Percentiles rank a stretch among this genome's conserved stretches.
Conservation (phyloP, 2,329 filamentous ascomycete genomes). For the Pseudohalonectria lignicola region DNA sequence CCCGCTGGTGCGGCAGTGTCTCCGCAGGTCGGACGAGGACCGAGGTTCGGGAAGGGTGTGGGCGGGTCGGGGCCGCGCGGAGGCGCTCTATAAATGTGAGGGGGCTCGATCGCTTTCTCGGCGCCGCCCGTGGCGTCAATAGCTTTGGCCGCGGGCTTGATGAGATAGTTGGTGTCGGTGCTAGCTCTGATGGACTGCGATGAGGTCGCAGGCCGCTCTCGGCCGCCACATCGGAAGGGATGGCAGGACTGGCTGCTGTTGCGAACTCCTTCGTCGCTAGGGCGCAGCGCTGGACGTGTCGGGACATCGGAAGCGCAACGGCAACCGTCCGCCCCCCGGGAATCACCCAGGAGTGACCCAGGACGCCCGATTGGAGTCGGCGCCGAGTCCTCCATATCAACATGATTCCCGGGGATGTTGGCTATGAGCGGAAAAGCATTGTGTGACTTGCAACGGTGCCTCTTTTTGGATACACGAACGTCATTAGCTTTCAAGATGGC, state of each 20-base stretch:
- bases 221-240: too few species aligned
- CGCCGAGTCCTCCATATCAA: slow-evolving; percentile 29
- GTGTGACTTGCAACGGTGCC: too few species aligned
- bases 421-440: slow-evolving; percentile 24
- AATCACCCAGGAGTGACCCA: slow-evolving; percentile 12
- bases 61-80: background rate
- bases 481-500: too few species aligned
- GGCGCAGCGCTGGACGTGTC: slow-evolving; percentile 9
- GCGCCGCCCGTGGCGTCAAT: too few species aligned
- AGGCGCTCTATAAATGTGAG: background rate
- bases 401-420: slow-evolving; percentile 34
- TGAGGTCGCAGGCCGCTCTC: too few species aligned
- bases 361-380: slow-evolving; percentile 15
- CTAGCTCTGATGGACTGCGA: too few species aligned
- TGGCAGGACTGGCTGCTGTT: too few species aligned
- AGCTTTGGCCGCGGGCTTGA: too few species aligned
- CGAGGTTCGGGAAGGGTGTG: background rate
- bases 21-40: slow-evolving; percentile 16
- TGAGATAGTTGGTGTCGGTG: too few species aligned
- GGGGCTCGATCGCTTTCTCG: too few species aligned
- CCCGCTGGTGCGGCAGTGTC: slow-evolving; percentile 10
- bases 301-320: slow-evolving; percentile 7
- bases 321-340: slow-evolving; percentile 12
- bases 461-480: too few species aligned
- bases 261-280: too few species aligned